Conservation (phyloP, 1,284 basidiomycete species). For the Naganishia cerealis region DNA sequence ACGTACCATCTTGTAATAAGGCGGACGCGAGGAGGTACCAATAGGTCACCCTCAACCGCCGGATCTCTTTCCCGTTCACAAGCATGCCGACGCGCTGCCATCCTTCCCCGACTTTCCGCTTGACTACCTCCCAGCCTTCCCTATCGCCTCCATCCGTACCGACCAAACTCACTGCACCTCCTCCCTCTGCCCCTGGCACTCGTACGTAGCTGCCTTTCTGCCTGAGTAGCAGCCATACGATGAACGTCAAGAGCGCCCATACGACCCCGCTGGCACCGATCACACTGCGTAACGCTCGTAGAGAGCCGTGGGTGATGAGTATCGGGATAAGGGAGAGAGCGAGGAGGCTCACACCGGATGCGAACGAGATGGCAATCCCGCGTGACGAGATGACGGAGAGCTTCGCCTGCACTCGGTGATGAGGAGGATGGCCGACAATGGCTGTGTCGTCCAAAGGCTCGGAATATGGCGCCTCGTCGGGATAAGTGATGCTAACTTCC, state of each 20-base stretch:
- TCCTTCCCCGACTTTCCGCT: constrained; percentile 47
- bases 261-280: constrained; percentile 77
- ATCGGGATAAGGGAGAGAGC: constrained; percentile 75
- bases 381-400: constrained; percentile 65
- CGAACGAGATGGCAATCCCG: constrained; percentile 80
- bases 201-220: background rate
- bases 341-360: constrained; percentile 66
- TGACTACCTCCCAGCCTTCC: constrained; percentile 37
- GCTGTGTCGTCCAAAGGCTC: too few species aligned
- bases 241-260: constrained; percentile 78
- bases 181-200: constrained; percentile 37
- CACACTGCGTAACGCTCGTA: constrained; percentile 70
- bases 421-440: too few species aligned
- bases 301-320: constrained; percentile 65
- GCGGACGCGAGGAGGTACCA: constrained; percentile 86
- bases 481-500: background rate
- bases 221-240: constrained; percentile 65
- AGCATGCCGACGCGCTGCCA: constrained; percentile 58
- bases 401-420: too few species aligned
- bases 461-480: background rate
- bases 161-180: constrained; percentile 22
- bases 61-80: constrained; percentile 68
- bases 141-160: background rate
- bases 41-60: constrained; percentile 76
- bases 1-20: constrained; percentile 77